phyloP scores from a whole-genome alignment of 768 basidiomycete species.

The Calocera cornea region DNA sequence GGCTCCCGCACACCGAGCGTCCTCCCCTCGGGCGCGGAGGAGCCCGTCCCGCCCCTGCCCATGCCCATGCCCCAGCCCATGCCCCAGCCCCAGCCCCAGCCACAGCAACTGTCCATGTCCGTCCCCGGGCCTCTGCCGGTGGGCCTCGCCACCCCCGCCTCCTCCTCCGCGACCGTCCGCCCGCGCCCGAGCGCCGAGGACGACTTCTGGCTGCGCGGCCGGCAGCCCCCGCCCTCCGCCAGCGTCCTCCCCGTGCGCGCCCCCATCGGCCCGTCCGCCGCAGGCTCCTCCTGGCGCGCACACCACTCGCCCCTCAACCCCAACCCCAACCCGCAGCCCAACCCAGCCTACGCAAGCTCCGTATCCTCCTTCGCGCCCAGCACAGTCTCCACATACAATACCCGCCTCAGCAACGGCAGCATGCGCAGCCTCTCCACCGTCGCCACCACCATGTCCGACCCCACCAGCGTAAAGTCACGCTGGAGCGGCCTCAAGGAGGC shows the following conservation, averaged over 20 bases:
- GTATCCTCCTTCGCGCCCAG: constrained; percentile 8
- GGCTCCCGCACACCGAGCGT: neutral
- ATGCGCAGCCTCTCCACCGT: constrained; percentile 60
- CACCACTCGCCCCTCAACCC: neutral
- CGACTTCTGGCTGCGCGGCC: neutral
- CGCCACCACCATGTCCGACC: constrained; percentile 64
- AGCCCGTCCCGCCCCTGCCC: neutral
- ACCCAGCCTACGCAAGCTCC: neutral
- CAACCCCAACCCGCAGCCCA: neutral
- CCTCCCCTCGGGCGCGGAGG: neutral
- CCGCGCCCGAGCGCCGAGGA: neutral
- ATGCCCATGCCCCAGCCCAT: neutral
- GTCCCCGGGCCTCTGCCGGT: neutral
- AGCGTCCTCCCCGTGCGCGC: neutral
- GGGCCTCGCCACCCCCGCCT: neutral
- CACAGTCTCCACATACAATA: constrained; percentile 31
- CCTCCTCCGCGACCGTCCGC: neutral
- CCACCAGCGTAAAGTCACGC: constrained; percentile 15
- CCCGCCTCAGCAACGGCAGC: constrained; percentile 65
- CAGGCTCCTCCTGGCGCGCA: neutral
- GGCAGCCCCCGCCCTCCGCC: neutral
- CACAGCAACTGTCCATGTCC: too few relatives aligned
- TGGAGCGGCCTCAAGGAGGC: constrained; percentile 6
- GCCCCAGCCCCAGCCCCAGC: too few relatives aligned
- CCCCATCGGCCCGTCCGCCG: neutral